phyloP scores from a whole-genome alignment of 2,329 filamentous ascomycete species.

The Colletotrichum euphorbiae region DNA sequence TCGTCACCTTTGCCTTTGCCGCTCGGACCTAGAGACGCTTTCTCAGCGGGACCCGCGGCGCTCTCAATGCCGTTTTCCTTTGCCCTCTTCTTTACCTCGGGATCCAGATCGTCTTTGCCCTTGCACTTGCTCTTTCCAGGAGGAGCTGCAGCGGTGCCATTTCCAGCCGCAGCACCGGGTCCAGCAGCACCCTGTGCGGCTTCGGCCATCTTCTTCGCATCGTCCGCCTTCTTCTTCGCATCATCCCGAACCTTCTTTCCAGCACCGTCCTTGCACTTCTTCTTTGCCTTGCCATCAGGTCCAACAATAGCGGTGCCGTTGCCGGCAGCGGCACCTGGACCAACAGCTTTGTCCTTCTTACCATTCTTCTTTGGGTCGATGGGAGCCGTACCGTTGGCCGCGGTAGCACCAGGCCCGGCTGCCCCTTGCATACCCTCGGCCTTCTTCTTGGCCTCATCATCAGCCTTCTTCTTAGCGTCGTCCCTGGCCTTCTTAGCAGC shows the following conservation, averaged over 20 bases:
- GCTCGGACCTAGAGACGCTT: not conserved
- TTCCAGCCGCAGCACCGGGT: conserved; percentile 12
- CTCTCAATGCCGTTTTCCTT: not conserved
- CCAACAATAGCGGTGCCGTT: not conserved
- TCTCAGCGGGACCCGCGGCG: not conserved
- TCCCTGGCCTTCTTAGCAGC: no score
- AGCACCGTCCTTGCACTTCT: not conserved
- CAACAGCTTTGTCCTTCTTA: conserved; percentile 11
- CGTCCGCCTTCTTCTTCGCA: conserved; percentile 16
- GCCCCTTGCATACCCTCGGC: conserved; percentile 5
- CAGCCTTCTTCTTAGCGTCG: conserved; percentile 27
- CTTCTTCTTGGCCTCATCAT: conserved; percentile 26
- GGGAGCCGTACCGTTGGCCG: conserved; percentile 4
- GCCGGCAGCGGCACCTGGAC: not conserved
- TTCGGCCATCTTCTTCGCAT: not conserved
- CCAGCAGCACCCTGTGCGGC: conserved; percentile 4
- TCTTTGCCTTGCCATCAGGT: conserved; percentile 7
- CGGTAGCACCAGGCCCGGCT: not conserved
- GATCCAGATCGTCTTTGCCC: not conserved
- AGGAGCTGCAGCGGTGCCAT: conserved; percentile 5
- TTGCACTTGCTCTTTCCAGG: conserved; percentile 12
- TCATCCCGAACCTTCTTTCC: conserved; percentile 3
- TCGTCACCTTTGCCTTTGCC: conserved; percentile 8
- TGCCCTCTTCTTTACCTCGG: conserved; percentile 20
- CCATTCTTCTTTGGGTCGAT: not conserved